Evolutionary conservation across 768 basidiomycete genomes (phyloP).

Genomic region (Gymnopilus dilepis): DNA sequence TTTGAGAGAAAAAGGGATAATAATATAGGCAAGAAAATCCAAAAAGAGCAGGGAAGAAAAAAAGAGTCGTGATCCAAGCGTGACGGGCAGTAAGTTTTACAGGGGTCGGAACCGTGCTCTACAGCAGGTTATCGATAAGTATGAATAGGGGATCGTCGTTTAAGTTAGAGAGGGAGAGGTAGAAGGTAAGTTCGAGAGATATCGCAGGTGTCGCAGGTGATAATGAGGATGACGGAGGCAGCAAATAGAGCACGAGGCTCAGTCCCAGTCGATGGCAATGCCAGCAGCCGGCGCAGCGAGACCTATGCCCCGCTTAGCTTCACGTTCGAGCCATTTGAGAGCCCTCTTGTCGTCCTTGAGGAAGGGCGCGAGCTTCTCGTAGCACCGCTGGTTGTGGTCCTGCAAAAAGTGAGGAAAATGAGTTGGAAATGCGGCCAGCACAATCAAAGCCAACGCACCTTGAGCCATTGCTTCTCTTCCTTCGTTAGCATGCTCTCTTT

Average conservation of each 20-base stretch:
- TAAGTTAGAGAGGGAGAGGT: conserved; percentile 7
- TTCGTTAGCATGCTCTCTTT: conserved; percentile 83
- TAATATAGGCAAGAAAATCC: conserved; percentile 14
- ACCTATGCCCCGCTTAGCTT: conserved; percentile 78
- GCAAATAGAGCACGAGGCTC: conserved; percentile 35
- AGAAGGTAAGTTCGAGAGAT: conserved; percentile 13
- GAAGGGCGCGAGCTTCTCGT: conserved; percentile 63
- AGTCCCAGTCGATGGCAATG: conserved; percentile 82
- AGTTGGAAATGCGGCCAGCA: conserved; percentile 1
- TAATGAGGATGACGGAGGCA: conserved; percentile 10
- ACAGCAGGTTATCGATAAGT: conserved; percentile 1
- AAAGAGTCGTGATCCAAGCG: background rate
- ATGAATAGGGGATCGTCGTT: background rate
- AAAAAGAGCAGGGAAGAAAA: background rate
- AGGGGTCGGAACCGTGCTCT: conserved; percentile 6
- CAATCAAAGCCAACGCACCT: conserved; percentile 46
- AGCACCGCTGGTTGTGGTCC: conserved; percentile 84
- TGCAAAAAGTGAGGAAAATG: conserved; percentile 30
- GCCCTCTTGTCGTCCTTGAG: conserved; percentile 83
- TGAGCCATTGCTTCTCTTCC: conserved; percentile 88
- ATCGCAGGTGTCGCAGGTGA: conserved; percentile 3
- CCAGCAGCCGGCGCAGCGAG: conserved; percentile 72
- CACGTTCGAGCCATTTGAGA: conserved; percentile 78
- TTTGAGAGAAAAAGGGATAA: conserved; percentile 1
- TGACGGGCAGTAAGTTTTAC: background rate